Base-by-base conservation (phyloP, 257 asterid species). In the Anisodus tanguticus region DNA sequence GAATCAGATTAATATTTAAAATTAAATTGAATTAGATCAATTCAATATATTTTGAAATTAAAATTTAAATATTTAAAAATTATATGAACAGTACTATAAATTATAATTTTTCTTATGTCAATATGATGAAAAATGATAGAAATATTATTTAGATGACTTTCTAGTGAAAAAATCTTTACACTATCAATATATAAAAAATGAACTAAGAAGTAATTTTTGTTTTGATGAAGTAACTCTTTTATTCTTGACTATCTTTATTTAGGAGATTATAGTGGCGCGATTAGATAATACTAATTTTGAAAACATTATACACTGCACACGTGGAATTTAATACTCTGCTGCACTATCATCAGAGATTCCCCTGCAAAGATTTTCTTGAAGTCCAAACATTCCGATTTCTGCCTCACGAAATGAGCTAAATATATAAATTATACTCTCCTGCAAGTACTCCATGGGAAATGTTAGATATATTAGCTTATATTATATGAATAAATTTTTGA, bases 401-500 rank as follows among this genome's bases (percentile, higher is more conserved):
- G 64, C 31, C 62, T 53, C 47, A 77, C 12, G 9, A 53, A 53
- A 13, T 53, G 82, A 77, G 49, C 49, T 53, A 69, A 69, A 16
- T 16, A 77, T 4, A 45, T 43, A 43, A 71, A 71, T n/a, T 71
- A 19, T 71, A 45, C 58, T n/a, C 8, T 45, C 66, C n/a, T 54
- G 15, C 76, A 55, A 63, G 41, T 58, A 66, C 54, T 17, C 55
- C 51, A 66, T 12, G 12, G 3, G 81, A 60, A 51, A 70, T 59
- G 54, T 13, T 71, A 26, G 16, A 10, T 13, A 9, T 8, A 77
- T 41, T 39, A 69, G 10, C 22, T 41, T 47, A 60, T 53, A 79
- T 63, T 64, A 54, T 79, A 9, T 22, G 58, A 68, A 69, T 57
- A 83, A 39, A 45, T 1, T 47, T 22, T 79, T 87, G 39, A 76